Conservation (phyloP, 106 monocot genomes). For the Acorus gramineus region DNA sequence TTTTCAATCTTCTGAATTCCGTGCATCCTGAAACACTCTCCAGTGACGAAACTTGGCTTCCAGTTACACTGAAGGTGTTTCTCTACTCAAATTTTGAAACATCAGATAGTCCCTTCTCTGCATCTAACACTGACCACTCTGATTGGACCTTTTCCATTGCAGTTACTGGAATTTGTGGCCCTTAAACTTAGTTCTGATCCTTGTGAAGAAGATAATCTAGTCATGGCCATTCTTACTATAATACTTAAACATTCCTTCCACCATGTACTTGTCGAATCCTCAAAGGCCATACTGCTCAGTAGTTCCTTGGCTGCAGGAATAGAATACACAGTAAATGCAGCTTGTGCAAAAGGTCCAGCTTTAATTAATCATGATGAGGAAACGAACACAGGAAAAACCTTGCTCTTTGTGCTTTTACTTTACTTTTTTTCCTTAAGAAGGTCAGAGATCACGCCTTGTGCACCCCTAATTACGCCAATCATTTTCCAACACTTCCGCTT, state of each 20-base stretch:
- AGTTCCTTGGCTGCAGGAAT: constrained; percentile 36
- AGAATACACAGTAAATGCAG: constrained; percentile 40
- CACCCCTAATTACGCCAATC: no score
- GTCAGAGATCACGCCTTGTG: constrained; percentile 13
- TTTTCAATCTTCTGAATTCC: constrained; percentile 55
- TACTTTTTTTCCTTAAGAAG: constrained; percentile 70
- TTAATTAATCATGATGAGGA: constrained; percentile 57
- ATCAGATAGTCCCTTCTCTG: no score
- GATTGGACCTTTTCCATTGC: constrained; percentile 14
- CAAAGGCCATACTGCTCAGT: constrained; percentile 64
- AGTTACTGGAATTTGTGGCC: constrained; percentile 48
- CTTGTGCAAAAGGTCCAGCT: constrained; percentile 58
- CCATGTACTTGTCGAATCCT: constrained; percentile 50
- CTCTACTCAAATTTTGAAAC: not conserved
- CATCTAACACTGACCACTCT: not conserved
- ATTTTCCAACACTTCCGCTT: not conserved
- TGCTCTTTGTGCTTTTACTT: constrained; percentile 54
- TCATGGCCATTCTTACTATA: constrained; percentile 61
- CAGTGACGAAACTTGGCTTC: constrained; percentile 44
- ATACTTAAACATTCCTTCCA: constrained; percentile 53
- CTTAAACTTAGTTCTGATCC: constrained; percentile 22
- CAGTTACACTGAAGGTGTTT: constrained; percentile 59
- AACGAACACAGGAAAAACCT: constrained; percentile 28
- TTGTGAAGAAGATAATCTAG: constrained; percentile 30
- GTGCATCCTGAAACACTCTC: constrained; percentile 22